phyloP scores from a whole-genome alignment of 768 basidiomycete species.

The Mycena polygramma region DNA sequence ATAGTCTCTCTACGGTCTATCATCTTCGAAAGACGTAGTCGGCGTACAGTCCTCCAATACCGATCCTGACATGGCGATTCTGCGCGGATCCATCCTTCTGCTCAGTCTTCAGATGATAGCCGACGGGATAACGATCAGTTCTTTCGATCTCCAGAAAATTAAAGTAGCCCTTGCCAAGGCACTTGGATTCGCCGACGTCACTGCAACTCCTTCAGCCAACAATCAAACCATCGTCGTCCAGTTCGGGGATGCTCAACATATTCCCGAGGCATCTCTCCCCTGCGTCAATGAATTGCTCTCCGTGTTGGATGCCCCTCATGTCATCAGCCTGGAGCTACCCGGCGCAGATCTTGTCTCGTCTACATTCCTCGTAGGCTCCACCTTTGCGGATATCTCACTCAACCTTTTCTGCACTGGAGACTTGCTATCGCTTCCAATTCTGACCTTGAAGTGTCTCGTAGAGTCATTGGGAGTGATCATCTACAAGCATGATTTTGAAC shows the following conservation, averaged over 20 bases:
- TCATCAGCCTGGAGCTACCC: conserved; percentile 59
- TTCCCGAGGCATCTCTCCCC: conserved; percentile 60
- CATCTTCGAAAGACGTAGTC: conserved; percentile 44
- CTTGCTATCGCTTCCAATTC: conserved; percentile 62
- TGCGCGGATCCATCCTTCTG: conserved; percentile 68
- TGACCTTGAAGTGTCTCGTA: conserved; percentile 70
- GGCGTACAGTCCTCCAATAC: conserved; percentile 34
- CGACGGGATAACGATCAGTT: conserved; percentile 69
- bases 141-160: conserved; percentile 67
- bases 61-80: conserved; percentile 62
- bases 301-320: conserved; percentile 71
- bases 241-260: conserved; percentile 60
- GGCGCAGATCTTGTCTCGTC: conserved; percentile 57
- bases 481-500: conserved; percentile 82
- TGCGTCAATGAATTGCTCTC: conserved; percentile 71
- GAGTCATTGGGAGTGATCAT: conserved; percentile 75
- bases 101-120: conserved; percentile 77
- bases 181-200: conserved; percentile 69
- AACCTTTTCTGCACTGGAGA: conserved; percentile 62
- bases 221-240: conserved; percentile 67
- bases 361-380: conserved; percentile 68
- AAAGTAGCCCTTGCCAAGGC: conserved; percentile 66
- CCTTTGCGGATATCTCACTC: conserved; percentile 73
- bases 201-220: conserved; percentile 57
- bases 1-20: conserved; percentile 62